Percentiles rank a stretch among this genome's conserved stretches.
Conservation (phyloP, 2,329 filamentous ascomycete genomes). For the Nothopassalora personata region DNA sequence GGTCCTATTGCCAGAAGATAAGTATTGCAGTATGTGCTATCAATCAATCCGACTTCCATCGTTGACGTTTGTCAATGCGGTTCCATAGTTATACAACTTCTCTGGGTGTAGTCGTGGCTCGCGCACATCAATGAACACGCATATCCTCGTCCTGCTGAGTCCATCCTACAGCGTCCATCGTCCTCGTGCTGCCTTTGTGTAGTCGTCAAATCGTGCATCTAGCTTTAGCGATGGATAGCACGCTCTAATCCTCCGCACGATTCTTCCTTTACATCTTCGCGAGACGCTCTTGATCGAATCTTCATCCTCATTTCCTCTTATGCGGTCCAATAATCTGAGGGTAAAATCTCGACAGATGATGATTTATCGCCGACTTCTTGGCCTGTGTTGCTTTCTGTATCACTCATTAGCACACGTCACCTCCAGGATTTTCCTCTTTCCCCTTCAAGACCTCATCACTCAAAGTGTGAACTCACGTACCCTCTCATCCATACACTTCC, state of each 20-base stretch:
- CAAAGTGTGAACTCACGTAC: conserved; percentile 42
- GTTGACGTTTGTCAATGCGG: too few species aligned
- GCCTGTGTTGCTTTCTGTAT: conserved; percentile 50
- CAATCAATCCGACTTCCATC: too few species aligned
- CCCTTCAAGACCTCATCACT: neutral
- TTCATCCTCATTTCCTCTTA: conserved; percentile 53
- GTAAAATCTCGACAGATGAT: conserved; percentile 75
- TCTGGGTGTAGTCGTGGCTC: too few species aligned
- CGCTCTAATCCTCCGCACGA: too few species aligned
- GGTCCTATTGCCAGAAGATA: too few species aligned
- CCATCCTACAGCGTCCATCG: neutral
- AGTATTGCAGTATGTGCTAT: too few species aligned
- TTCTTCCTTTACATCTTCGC: too few species aligned
- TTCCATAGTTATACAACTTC: too few species aligned
- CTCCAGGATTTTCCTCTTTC: neutral
- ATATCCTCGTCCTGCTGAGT: neutral
- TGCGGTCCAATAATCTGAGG: conserved; percentile 65
- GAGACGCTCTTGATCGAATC: neutral
- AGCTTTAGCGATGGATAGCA: too few species aligned
- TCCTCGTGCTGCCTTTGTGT: too few species aligned
- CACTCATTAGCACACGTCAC: neutral
- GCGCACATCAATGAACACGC: neutral
- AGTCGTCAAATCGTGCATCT: too few species aligned
- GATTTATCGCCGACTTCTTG: conserved; percentile 81
- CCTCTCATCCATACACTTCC: conserved; percentile 73